These are phyloP conservation scores for Phytophthora quininea DNA, from an alignment of 352 stramenopile genomes.

Conservation along the genomic window DNA sequence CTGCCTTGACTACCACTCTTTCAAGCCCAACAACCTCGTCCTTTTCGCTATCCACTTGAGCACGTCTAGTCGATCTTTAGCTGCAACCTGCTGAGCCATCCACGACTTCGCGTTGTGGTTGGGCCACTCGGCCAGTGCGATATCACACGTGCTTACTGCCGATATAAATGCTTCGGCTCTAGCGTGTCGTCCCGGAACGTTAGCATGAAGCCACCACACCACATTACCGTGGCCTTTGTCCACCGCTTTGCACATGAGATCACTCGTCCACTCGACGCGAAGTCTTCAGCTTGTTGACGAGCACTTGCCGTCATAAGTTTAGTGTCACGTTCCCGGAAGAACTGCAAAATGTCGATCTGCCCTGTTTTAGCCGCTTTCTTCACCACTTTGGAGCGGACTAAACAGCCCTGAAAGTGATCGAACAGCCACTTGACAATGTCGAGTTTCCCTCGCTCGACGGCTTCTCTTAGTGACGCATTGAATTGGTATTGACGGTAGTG, in stretches of 20 bases:
- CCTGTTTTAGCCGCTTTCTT: neutral
- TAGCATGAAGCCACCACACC: slow-evolving; percentile 5
- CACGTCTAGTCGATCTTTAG: slow-evolving; percentile 17
- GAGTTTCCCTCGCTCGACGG: no score
- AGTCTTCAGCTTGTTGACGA: no score
- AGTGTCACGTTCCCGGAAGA: neutral
- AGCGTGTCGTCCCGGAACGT: neutral
- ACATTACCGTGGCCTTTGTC: neutral
- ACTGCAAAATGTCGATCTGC: neutral
- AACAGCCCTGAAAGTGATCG: neutral
- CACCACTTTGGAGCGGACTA: neutral
- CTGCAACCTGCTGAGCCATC: neutral
- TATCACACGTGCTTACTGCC: neutral
- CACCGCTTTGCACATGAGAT: neutral
- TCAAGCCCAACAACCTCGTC: slow-evolving; percentile 2
- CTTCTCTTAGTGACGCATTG: neutral
- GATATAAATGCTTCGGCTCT: neutral
- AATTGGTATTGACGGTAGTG: neutral
- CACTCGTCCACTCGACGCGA: slow-evolving; percentile 1
- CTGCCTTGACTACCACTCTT: slow-evolving; percentile 1
- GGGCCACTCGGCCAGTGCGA: neutral
- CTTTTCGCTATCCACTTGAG: slow-evolving; percentile 16
- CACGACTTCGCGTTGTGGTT: neutral
- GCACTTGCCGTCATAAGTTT: no score
- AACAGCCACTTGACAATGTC: neutral